phyloP scores from a whole-genome alignment of 192 early-diverging fungal species.

The Dispira simplex region DNA sequence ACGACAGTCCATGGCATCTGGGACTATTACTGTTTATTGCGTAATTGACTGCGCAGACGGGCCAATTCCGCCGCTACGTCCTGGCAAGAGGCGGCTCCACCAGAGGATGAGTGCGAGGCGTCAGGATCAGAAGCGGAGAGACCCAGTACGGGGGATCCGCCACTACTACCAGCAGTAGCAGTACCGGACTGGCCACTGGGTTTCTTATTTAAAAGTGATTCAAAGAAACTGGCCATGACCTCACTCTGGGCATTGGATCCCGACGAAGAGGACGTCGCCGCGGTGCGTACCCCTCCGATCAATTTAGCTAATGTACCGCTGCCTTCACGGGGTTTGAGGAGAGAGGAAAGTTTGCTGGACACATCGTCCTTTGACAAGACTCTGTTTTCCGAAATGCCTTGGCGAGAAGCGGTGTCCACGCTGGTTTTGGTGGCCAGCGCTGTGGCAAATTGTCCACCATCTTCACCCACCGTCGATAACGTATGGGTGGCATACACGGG shows the following conservation, averaged over 20 bases:
- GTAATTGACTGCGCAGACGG: conserved; percentile 23
- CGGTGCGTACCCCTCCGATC: background rate
- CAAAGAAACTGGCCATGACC: conserved; percentile 81
- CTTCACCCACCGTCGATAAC: conserved; percentile 30
- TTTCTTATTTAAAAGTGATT: conserved; percentile 59
- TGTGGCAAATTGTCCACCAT: conserved; percentile 14
- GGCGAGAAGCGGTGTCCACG: background rate
- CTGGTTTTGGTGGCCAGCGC: background rate
- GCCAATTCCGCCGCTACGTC: conserved; percentile 27
- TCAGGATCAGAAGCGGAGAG: conserved; percentile 14
- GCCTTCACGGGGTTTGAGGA: background rate
- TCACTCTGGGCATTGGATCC: conserved; percentile 38
- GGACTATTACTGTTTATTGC: no score
- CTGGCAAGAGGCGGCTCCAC: conserved; percentile 14
- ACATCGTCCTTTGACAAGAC: background rate
- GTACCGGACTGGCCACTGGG: conserved; percentile 19
- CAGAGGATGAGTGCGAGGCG: conserved; percentile 14
- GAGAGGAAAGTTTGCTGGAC: background rate
- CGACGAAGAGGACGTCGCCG: background rate
- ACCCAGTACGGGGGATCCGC: background rate
- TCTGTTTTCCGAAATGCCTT: conserved; percentile 2
- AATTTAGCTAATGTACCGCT: background rate
- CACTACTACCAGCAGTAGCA: conserved; percentile 18
- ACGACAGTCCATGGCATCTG: no score
- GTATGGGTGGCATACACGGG: conserved; percentile 26